phyloP scores from a whole-genome alignment of 768 basidiomycete species.

The Ramaria rubella region DNA sequence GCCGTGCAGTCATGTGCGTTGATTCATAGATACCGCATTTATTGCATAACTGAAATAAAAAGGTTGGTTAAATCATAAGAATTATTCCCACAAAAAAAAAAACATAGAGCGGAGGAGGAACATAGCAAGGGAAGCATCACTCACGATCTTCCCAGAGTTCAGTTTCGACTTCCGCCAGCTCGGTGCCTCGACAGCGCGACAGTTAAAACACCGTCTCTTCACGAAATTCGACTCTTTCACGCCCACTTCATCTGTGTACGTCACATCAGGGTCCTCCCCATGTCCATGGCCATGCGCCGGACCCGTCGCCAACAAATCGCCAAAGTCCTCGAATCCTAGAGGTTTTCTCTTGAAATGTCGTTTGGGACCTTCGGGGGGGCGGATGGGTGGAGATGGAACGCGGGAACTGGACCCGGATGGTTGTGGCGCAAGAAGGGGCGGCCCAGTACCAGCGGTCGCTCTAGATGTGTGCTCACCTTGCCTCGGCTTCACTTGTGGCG shows the following conservation, averaged over 20 bases:
- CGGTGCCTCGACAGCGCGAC: constrained; percentile 3
- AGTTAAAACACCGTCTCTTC: constrained; percentile 5
- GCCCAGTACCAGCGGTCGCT: not conserved
- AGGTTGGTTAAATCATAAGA: too few relatives aligned
- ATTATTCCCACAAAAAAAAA: too few relatives aligned
- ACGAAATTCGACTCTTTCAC: constrained; percentile 1
- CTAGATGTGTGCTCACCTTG: not conserved
- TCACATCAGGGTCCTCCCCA: constrained; percentile 1
- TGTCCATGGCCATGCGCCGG: too few relatives aligned
- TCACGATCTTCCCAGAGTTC: constrained; percentile 5
- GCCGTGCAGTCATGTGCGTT: constrained; percentile 5
- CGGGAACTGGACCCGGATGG: not conserved
- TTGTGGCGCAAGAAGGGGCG: not conserved
- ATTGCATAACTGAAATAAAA: constrained; percentile 6
- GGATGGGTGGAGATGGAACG: not conserved
- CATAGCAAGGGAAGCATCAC: not conserved
- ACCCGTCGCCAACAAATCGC: not conserved
- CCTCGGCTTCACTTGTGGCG: not conserved
- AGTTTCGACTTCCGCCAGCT: constrained; percentile 11
- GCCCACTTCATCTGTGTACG: constrained; percentile 5
- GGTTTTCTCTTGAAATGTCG: not conserved
- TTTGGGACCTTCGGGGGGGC: constrained; percentile 1
- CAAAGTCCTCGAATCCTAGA: too few relatives aligned
- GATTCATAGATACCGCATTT: constrained; percentile 12
- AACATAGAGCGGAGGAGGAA: not conserved